Evolutionary conservation across 768 basidiomycete genomes (phyloP).

Genomic region (Udeniomyces megalosporus): DNA sequence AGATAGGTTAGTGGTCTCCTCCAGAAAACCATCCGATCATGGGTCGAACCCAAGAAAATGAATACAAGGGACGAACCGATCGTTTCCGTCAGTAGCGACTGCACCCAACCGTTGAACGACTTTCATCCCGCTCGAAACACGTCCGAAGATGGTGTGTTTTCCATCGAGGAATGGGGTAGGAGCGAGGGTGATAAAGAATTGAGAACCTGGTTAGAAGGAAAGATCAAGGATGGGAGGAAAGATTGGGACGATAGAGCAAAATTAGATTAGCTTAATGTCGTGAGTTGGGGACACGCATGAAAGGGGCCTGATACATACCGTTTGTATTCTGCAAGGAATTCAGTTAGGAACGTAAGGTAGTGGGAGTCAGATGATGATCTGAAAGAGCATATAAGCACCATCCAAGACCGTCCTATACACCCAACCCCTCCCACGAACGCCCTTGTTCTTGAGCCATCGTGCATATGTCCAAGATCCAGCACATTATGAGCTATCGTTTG

Average conservation of each 20-base stretch:
- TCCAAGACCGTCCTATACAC: no score
- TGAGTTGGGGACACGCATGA: no score
- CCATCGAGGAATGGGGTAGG: slow-evolving; percentile 31
- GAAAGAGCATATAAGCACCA: no score
- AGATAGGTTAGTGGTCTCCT: neutral
- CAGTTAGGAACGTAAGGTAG: slow-evolving; percentile 5
- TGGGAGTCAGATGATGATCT: no score
- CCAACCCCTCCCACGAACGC: no score
- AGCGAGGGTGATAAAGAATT: slow-evolving; percentile 30
- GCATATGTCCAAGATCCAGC: no score
- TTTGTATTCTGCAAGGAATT: neutral
- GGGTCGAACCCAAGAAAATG: no score
- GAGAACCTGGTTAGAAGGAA: slow-evolving; percentile 20
- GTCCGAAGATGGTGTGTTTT: slow-evolving; percentile 44
- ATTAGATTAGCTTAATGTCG: neutral
- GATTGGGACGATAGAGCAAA: neutral
- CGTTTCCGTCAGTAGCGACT: slow-evolving; percentile 74
- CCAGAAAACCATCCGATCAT: neutral
- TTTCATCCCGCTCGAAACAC: slow-evolving; percentile 77
- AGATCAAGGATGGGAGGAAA: neutral
- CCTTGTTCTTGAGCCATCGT: no score
- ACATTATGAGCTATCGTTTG: no score
- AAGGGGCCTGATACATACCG: neutral
- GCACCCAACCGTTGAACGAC: slow-evolving; percentile 87
- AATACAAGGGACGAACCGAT: slow-evolving; percentile 41